Conservation (phyloP, 768 basidiomycete genomes). For the Amylocystis lapponica region DNA sequence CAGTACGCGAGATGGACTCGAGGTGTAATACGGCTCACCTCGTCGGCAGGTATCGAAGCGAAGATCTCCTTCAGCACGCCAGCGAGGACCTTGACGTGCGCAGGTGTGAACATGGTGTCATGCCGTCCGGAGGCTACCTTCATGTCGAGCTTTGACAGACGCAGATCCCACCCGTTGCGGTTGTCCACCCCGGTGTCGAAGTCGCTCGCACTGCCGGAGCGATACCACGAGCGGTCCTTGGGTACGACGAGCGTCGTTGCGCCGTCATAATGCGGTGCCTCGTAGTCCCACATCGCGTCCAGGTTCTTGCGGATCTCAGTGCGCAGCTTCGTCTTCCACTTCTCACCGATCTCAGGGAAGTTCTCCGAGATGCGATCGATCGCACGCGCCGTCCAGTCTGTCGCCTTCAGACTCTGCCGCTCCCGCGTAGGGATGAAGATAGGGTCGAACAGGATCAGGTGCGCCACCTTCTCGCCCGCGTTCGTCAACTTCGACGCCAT, state of each 20-base stretch:
- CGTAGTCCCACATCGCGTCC: constrained; percentile 28
- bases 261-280: constrained; percentile 21
- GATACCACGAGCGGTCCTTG: constrained; percentile 28
- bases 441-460: constrained; percentile 24
- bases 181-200: constrained; percentile 25
- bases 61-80: constrained; percentile 18
- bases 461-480: constrained; percentile 20
- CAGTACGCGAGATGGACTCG: neutral
- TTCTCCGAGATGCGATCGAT: constrained; percentile 26
- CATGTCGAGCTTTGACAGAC: constrained; percentile 23
- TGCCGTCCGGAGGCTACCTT: constrained; percentile 22
- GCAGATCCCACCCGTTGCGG: constrained; percentile 26
- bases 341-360: constrained; percentile 28
- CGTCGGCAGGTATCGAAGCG: neutral
- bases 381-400: constrained; percentile 25
- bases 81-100: constrained; percentile 25
- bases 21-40: neutral
- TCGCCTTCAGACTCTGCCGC: constrained; percentile 25
- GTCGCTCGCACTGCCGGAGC: constrained; percentile 18
- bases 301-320: constrained; percentile 27
- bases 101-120: constrained; percentile 29
- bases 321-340: constrained; percentile 25
- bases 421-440: constrained; percentile 24
- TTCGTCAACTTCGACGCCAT: constrained; percentile 21
- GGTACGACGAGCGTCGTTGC: constrained; percentile 23